A percentile compares a stretch with the other conserved stretches of the same genome.
These are phyloP conservation scores for Eimeria acervulina DNA, from an alignment of 169 alveolate genomes.

Conservation along the genomic window DNA sequence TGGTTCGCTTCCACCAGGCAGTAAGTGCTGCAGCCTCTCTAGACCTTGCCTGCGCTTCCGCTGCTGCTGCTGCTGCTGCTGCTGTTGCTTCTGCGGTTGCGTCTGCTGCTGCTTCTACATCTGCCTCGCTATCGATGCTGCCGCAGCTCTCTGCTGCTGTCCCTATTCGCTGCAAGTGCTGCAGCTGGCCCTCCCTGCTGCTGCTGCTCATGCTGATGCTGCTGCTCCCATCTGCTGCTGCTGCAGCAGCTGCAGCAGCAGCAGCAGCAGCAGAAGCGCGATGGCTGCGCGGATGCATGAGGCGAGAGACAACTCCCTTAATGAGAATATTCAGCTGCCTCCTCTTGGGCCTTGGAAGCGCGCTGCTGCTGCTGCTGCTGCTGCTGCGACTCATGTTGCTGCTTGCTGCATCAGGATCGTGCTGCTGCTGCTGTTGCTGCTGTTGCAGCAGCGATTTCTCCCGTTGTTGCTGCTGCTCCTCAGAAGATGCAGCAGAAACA, in stretches of 20 bases:
- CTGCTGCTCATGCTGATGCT: too few relatives aligned
- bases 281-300: slow-evolving; percentile 1
- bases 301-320: background rate
- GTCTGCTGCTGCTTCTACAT: too few relatives aligned
- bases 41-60: background rate
- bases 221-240: background rate
- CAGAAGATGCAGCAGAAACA: background rate
- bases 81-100: background rate
- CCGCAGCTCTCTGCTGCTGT: slow-evolving; percentile 19
- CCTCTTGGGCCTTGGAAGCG: background rate
- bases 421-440: slow-evolving; percentile 40
- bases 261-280: slow-evolving; percentile 4
- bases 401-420: background rate
- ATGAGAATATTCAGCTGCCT: background rate
- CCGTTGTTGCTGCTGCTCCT: background rate
- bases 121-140: background rate
- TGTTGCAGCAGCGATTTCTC: background rate
- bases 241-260: slow-evolving; percentile 33
- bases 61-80: slow-evolving; percentile 17
- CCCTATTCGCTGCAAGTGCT: slow-evolving; percentile 11
- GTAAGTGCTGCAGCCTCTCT: background rate
- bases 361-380: slow-evolving; percentile 33
- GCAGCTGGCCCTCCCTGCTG: background rate
- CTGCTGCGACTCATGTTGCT: slow-evolving; percentile 46
- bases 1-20: background rate